Evolutionary conservation across 805 yeast genomes (phyloP).

Genomic region (Candida railenensis): DNA sequence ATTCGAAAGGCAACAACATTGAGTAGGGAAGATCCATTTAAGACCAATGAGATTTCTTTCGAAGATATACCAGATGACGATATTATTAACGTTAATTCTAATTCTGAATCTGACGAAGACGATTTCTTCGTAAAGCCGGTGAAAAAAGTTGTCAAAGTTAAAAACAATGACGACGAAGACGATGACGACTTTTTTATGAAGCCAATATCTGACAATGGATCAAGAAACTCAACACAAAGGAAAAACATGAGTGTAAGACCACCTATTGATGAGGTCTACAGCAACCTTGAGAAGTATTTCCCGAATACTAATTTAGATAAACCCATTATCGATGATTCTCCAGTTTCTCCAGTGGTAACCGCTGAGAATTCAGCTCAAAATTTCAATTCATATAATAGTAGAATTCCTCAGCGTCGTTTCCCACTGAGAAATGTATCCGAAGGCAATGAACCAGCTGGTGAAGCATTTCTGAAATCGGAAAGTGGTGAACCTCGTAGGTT

Average conservation of each 20-base stretch:
- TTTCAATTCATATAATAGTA: background rate
- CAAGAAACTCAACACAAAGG: slow-evolving; percentile 2
- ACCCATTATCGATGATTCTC: slow-evolving; percentile 78
- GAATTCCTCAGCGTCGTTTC: background rate
- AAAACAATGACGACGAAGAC: slow-evolving; percentile 16
- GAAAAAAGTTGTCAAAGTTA: slow-evolving; percentile 4
- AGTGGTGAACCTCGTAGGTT: slow-evolving; percentile 22
- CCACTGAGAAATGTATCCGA: background rate
- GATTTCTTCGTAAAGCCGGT: slow-evolving; percentile 20
- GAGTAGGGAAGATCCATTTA: slow-evolving; percentile 48
- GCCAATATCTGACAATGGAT: slow-evolving; percentile 8
- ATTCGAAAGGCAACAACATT: slow-evolving; percentile 10
- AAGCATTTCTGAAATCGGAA: background rate
- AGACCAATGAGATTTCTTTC: slow-evolving; percentile 71
- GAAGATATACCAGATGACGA: slow-evolving; percentile 60
- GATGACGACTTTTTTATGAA: slow-evolving; percentile 28
- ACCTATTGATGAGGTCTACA: slow-evolving; percentile 89
- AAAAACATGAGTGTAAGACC: slow-evolving; percentile 73
- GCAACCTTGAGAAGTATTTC: slow-evolving; percentile 86
- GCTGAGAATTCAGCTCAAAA: background rate
- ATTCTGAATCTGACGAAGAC: slow-evolving; percentile 20
- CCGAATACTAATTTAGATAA: slow-evolving; percentile 91
- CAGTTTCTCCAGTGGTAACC: slow-evolving; percentile 46
- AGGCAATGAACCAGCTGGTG: slow-evolving; percentile 8
- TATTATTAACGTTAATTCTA: background rate